These are phyloP conservation scores for Dalechampia spathulata DNA, from an alignment of 441 rosid genomes.

Conservation along the genomic window DNA sequence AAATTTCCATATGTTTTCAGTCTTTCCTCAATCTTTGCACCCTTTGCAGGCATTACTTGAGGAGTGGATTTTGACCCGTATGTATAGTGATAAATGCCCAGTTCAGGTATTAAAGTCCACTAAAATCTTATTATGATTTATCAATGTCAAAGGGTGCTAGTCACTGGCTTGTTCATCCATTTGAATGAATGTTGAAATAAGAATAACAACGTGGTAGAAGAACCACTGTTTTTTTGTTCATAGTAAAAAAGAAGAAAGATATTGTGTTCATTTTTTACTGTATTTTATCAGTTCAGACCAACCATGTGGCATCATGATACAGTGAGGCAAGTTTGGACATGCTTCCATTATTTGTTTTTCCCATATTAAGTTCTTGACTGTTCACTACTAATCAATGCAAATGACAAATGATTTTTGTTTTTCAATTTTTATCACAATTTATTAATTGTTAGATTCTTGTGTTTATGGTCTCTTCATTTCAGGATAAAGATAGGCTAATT, in stretches of 20 bases:
- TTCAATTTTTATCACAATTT: conserved; percentile 6
- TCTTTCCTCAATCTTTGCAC: conserved; percentile 4
- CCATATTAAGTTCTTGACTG: not conserved
- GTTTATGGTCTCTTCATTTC: conserved; percentile 7
- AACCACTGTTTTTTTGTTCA: not conserved
- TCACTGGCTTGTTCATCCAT: not conserved
- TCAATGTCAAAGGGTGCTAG: not conserved
- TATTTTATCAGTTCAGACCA: not conserved
- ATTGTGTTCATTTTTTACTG: not conserved
- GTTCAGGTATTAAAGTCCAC: conserved; percentile 39
- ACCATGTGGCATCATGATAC: not conserved
- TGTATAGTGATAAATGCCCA: conserved; percentile 51
- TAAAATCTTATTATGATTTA: conserved; percentile 1
- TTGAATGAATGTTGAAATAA: not conserved
- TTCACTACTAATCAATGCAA: not conserved
- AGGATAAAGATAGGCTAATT: conserved; percentile 76
- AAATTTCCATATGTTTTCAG: not conserved
- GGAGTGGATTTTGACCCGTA: conserved; percentile 78
- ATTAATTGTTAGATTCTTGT: not conserved
- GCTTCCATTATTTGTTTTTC: not conserved
- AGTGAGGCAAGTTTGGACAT: not conserved
- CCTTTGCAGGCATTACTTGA: conserved; percentile 75
- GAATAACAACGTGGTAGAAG: not conserved
- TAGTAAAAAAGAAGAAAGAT: not conserved
- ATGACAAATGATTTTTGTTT: not conserved